Evolutionary conservation across 2,329 filamentous ascomycete genomes (phyloP).

Genomic region (Colletotrichum agaves): DNA sequence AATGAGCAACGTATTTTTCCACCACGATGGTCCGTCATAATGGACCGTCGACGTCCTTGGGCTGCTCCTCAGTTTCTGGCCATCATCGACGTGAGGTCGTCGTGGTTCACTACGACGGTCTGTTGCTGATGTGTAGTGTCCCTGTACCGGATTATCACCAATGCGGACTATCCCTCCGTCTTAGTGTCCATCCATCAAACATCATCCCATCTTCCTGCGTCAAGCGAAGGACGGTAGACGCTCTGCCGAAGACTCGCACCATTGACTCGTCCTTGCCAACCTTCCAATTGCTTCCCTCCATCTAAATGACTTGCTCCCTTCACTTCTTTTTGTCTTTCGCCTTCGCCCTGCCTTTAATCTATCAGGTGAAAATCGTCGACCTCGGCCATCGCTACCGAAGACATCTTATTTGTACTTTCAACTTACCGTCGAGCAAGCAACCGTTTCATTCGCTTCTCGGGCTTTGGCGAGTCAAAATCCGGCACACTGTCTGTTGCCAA

Average conservation of each 20-base stretch:
- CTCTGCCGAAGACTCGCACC: slow-evolving; percentile 21
- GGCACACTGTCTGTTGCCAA: slow-evolving; percentile 21
- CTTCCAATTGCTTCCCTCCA: too few relatives aligned
- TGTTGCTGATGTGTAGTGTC: not conserved
- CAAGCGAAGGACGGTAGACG: slow-evolving; percentile 13
- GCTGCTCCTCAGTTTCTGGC: not conserved
- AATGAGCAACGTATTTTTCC: slow-evolving; percentile 1
- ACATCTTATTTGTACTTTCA: not conserved
- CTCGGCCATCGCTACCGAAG: not conserved
- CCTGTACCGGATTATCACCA: not conserved
- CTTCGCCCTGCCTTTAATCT: slow-evolving; percentile 27
- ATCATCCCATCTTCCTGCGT: slow-evolving; percentile 26
- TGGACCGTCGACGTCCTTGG: not conserved
- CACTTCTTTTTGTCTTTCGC: not conserved
- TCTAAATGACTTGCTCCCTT: not conserved
- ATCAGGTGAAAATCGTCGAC: slow-evolving; percentile 26
- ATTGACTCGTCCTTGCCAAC: not conserved
- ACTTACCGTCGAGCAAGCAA: not conserved
- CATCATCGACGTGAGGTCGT: not conserved
- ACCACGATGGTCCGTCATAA: not conserved
- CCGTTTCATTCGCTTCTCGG: not conserved
- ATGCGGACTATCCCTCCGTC: not conserved
- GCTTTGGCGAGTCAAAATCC: not conserved
- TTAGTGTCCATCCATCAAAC: slow-evolving; percentile 7
- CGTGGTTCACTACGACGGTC: not conserved